A percentile compares a stretch with the other conserved stretches of the same genome.
Evolutionary conservation across 108 stramenopile genomes (phyloP).

Genomic region (Cylindrotheca closterium): DNA sequence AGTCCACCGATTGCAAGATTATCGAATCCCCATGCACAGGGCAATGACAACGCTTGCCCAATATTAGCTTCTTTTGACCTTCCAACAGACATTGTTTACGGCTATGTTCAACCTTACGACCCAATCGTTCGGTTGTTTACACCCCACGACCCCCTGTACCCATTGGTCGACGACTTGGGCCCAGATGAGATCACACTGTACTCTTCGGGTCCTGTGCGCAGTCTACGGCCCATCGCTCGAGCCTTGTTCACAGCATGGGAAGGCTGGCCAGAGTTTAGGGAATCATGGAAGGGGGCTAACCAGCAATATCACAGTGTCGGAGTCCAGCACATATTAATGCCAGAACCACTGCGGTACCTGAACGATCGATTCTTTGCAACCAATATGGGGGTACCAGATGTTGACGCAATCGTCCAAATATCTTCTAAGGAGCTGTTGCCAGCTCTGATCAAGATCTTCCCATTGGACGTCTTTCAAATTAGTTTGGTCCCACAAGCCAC

Average conservation of each 20-base stretch:
- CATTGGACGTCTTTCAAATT: constrained; percentile 74
- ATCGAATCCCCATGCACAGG: neutral
- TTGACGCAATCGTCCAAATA: constrained; percentile 53
- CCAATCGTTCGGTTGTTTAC: constrained; percentile 74
- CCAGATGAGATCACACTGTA: constrained; percentile 70
- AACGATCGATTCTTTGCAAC: constrained; percentile 73
- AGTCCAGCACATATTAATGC: constrained; percentile 64
- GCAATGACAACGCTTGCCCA: constrained; percentile 30
- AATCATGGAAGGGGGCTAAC: constrained; percentile 40
- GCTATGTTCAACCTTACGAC: constrained; percentile 84
- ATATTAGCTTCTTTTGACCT: constrained; percentile 61
- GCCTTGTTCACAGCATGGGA: constrained; percentile 72
- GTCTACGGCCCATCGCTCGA: constrained; percentile 66
- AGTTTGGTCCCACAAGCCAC: constrained; percentile 78
- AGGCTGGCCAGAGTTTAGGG: constrained; percentile 81
- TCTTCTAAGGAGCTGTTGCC: constrained; percentile 59
- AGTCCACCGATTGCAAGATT: constrained; percentile 59
- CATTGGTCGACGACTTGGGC: constrained; percentile 83
- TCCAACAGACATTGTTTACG: constrained; percentile 55
- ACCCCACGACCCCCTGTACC: constrained; percentile 72
- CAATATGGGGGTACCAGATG: constrained; percentile 65
- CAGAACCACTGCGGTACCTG: constrained; percentile 72
- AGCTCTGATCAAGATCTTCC: constrained; percentile 60
- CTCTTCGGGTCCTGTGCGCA: constrained; percentile 69
- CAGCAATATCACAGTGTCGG: constrained; percentile 63